These are phyloP conservation scores for Pythium periplocum DNA, from an alignment of 352 stramenopile species.

Conservation along the genomic window DNA sequence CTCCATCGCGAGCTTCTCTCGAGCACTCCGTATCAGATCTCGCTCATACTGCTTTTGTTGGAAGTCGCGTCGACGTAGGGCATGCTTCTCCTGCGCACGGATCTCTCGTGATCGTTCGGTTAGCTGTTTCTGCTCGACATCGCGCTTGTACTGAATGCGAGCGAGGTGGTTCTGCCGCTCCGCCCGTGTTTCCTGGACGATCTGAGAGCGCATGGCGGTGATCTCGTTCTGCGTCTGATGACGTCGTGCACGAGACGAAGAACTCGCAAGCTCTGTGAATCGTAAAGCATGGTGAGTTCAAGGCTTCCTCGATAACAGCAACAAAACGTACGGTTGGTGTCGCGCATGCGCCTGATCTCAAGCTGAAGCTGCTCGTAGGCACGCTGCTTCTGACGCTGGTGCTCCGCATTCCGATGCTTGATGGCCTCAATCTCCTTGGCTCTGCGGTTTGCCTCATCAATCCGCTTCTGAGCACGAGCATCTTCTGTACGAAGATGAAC, in stretches of 20 bases:
- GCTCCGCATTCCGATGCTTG: constrained; percentile 55
- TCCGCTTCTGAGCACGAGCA: constrained; percentile 43
- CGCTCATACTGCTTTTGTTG: constrained; percentile 47
- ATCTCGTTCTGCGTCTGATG: constrained; percentile 37
- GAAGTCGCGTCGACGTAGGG: constrained; percentile 31
- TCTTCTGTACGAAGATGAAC: constrained; percentile 58
- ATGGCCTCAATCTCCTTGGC: constrained; percentile 51
- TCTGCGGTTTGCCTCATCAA: constrained; percentile 62
- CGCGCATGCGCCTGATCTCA: constrained; percentile 43
- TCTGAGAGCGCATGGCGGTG: constrained; percentile 35
- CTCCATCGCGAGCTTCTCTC: constrained; percentile 43
- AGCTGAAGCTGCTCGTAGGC: constrained; percentile 43
- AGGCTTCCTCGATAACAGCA: background rate
- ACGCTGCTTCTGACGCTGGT: constrained; percentile 43
- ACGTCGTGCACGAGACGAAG: constrained; percentile 31
- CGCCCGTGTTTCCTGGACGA: constrained; percentile 45
- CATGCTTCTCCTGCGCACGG: constrained; percentile 36
- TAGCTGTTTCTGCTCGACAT: constrained; percentile 32
- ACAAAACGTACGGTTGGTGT: constrained; percentile 43
- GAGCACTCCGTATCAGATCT: constrained; percentile 36
- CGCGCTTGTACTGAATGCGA: constrained; percentile 36
- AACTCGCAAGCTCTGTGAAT: constrained; percentile 17
- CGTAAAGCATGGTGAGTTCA: background rate
- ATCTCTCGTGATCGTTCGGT: constrained; percentile 49
- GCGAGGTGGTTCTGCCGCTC: constrained; percentile 37